Evolutionary conservation across 768 basidiomycete species (phyloP), one percentile per base, ranked within the genome.

Genomic region (Panus rudis): DNA sequence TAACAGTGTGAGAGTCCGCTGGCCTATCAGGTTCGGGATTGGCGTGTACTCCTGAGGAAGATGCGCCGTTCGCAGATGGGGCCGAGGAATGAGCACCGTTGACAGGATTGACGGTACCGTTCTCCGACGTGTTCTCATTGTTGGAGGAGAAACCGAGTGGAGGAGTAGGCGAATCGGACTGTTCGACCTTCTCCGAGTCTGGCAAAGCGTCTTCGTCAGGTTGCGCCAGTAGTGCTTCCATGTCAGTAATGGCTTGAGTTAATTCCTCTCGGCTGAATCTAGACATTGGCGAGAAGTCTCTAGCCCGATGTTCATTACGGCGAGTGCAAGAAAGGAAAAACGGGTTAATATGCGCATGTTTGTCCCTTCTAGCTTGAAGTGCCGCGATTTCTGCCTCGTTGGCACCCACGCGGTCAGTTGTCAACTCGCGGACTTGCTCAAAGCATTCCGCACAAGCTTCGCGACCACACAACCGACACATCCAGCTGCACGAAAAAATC

Each of bases 401-500:
- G 4, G 75, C 73, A 24, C 67, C 70, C 2, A 68, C 62, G 22
- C 67, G 69, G 47, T 75, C 75, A 46, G 67, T 63, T 7, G 82
- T 87, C 26, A 85, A 64, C 12, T 80, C 77, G 43, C 67, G 63
- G 41, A 93, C 78, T 50, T 78, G 81, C 21, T 73, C 68, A 54
- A 78, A 87, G 58, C 93, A 96, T 47, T 89, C 85, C 1, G 80
- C 71, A 58, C 93, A 97, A 7, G 86, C 79, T 63, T 96, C 93
- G 8, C 89, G 79, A 4, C 90, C 93, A 60, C 93, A 97, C 28
- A 78, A 58, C n/a, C 84, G 75, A 59, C 92, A 94, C 76, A 93
- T 86, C 80, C 87, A 94, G 23, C 81, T 84, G 45, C 79, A 81
- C 5, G 85, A 84, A 62, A 94, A 94, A 45, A 94, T 79, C 11